Percentiles rank a stretch among this genome's conserved stretches.
phyloP scores from a whole-genome alignment of 2,329 filamentous ascomycete species.

The Verticillium zaregamsianum region DNA sequence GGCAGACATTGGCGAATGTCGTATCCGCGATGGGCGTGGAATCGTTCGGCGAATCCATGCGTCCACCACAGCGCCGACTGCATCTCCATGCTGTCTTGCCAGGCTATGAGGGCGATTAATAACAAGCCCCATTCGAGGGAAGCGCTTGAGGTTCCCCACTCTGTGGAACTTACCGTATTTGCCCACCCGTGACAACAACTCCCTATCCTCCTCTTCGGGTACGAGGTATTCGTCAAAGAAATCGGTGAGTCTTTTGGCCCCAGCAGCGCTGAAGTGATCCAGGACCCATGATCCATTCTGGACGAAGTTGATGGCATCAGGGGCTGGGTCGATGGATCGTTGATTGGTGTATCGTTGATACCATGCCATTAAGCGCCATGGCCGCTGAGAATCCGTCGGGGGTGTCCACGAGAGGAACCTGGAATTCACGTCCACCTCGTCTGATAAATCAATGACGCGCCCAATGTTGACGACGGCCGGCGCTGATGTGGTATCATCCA shows the following conservation, averaged over 20 bases:
- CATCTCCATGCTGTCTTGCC: constrained; percentile 23
- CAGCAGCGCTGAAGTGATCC: constrained; percentile 19
- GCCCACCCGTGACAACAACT: constrained; percentile 11
- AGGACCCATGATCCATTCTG: constrained; percentile 20
- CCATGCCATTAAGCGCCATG: constrained; percentile 14
- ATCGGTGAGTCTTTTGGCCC: constrained; percentile 17
- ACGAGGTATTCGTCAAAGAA: constrained; percentile 20
- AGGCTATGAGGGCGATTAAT: constrained; percentile 7
- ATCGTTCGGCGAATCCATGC: constrained; percentile 9
- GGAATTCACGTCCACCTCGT: neutral
- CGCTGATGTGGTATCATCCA: too few relatives aligned
- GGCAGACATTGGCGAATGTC: constrained; percentile 14
- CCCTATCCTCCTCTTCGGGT: constrained; percentile 8
- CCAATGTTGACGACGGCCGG: neutral
- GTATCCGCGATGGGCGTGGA: constrained; percentile 14
- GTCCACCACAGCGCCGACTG: constrained; percentile 18
- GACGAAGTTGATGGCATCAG: constrained; percentile 10
- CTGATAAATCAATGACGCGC: constrained; percentile 5
- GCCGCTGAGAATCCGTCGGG: constrained; percentile 1
- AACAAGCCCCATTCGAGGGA: neutral
- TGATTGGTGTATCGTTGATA: constrained; percentile 18
- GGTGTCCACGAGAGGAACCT: constrained; percentile 9
- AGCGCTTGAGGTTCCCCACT: neutral
- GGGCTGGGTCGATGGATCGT: constrained; percentile 12
- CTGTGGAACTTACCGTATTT: constrained; percentile 14